Percentiles rank a stretch among this genome's conserved stretches.
Conservation (phyloP, 169 alveolate species). For the Cryptosporidium bovis region DNA sequence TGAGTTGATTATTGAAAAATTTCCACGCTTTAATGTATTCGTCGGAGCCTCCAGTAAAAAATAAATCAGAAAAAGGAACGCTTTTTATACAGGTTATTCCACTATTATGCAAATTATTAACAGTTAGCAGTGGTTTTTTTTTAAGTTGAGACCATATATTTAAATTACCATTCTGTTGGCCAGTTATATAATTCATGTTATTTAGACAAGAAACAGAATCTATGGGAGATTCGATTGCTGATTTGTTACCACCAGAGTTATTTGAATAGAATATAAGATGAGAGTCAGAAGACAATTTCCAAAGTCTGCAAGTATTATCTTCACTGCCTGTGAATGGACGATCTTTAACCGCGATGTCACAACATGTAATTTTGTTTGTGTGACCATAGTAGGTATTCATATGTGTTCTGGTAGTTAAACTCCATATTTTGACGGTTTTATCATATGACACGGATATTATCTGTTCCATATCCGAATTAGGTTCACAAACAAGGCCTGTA, state of each 20-base stretch:
- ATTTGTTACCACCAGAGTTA: not conserved
- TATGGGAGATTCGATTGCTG: conserved; percentile 33
- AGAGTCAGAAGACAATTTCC: conserved; percentile 76
- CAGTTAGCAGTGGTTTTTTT: conserved; percentile 41
- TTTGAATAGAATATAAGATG: conserved; percentile 57
- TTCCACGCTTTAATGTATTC: conserved; percentile 60
- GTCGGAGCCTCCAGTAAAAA: conserved; percentile 59
- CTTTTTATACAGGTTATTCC: conserved; percentile 40
- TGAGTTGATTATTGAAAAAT: not conserved
- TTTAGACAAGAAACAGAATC: conserved; percentile 67
- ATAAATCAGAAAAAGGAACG: conserved; percentile 61
- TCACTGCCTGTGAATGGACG: conserved; percentile 78
- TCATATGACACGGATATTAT: conserved; percentile 76
- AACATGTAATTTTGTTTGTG: conserved; percentile 66
- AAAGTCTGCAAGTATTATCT: conserved; percentile 76
- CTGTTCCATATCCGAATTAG: conserved; percentile 64
- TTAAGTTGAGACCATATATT: conserved; percentile 59
- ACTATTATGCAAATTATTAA: conserved; percentile 13
- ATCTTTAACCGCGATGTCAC: conserved; percentile 72
- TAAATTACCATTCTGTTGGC: conserved; percentile 55
- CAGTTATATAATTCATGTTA: conserved; percentile 29
- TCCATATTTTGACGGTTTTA: conserved; percentile 78
- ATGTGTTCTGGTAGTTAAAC: conserved; percentile 66
- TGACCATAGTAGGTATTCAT: conserved; percentile 77
- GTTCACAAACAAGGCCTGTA: conserved; percentile 75